Evolutionary conservation across 805 yeast species (phyloP).

Genomic region (Jamesozyma spencerorum): DNA sequence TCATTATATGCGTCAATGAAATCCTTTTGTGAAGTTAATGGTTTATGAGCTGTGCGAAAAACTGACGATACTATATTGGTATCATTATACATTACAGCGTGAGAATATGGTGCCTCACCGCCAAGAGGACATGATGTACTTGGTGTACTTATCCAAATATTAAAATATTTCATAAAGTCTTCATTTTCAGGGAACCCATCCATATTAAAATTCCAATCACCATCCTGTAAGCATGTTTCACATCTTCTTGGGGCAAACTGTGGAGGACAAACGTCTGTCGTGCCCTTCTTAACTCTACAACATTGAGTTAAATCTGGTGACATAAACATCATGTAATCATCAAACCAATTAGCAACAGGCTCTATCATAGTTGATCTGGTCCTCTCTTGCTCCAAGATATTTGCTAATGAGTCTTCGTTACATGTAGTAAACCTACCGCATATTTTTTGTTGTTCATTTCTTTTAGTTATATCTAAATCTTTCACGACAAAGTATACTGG

Average conservation of each 20-base stretch:
- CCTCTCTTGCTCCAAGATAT: conserved; percentile 76
- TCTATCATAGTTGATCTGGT: conserved; percentile 63
- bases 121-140: conserved; percentile 92
- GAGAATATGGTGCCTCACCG: conserved; percentile 85
- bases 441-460: conserved; percentile 56
- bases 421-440: conserved; percentile 89
- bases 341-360: conserved; percentile 88
- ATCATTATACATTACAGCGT: conserved; percentile 41
- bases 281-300: conserved; percentile 57
- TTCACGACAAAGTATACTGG: conserved; percentile 83
- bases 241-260: conserved; percentile 62
- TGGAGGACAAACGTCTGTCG: conserved; percentile 50
- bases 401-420: conserved; percentile 65
- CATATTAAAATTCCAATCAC: conserved; percentile 64
- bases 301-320: conserved; percentile 84
- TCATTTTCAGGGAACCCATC: conserved; percentile 70
- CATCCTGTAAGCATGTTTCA: conserved; percentile 57
- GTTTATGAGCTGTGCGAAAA: conserved; percentile 74
- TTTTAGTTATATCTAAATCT: conserved; percentile 50
- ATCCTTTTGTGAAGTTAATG: conserved; percentile 74
- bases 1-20: conserved; percentile 72
- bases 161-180: conserved; percentile 62
- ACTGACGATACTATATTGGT: conserved; percentile 44
- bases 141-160: conserved; percentile 74
- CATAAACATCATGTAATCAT: conserved; percentile 78